Conservation (phyloP, 1,139 yeast species). For the Blastobotrys aristatus region DNA sequence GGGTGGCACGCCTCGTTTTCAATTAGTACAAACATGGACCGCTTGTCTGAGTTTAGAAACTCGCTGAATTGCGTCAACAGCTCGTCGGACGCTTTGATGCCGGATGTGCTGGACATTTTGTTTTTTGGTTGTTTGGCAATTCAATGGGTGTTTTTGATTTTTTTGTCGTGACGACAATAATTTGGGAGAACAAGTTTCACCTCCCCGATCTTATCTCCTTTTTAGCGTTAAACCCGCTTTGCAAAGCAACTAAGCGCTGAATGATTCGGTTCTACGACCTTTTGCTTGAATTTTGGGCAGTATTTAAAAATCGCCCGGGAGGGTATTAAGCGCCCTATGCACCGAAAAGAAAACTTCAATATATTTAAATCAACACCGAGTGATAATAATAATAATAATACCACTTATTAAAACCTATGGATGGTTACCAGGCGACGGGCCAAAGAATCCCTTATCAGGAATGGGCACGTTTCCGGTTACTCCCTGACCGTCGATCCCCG, state of each 20-base stretch:
- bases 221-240: too few species aligned
- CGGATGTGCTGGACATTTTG: slow-evolving; percentile 66
- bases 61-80: slow-evolving; percentile 42
- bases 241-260: too few species aligned
- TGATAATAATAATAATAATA: too few species aligned
- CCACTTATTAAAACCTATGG: background rate
- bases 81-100: slow-evolving; percentile 51
- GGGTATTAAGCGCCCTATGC: too few species aligned
- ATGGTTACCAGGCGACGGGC: slow-evolving; percentile 2
- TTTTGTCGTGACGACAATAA: slow-evolving; percentile 2
- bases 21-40: slow-evolving; percentile 38
- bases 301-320: too few species aligned
- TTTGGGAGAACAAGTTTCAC: too few species aligned
- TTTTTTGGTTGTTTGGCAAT: background rate
- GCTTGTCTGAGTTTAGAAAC: slow-evolving; percentile 32
- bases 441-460: slow-evolving; percentile 3
- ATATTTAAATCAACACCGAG: too few species aligned
- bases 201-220: too few species aligned
- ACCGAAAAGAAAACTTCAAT: too few species aligned
- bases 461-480: slow-evolving; percentile 26
- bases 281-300: too few species aligned
- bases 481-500: slow-evolving; percentile 38
- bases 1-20: slow-evolving; percentile 36
- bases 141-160: background rate
- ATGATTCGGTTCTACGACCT: too few species aligned